Evolutionary conservation across 768 basidiomycete species (phyloP), one percentile per base, ranked within the genome.

Genomic region (Leccinum obscurum): DNA sequence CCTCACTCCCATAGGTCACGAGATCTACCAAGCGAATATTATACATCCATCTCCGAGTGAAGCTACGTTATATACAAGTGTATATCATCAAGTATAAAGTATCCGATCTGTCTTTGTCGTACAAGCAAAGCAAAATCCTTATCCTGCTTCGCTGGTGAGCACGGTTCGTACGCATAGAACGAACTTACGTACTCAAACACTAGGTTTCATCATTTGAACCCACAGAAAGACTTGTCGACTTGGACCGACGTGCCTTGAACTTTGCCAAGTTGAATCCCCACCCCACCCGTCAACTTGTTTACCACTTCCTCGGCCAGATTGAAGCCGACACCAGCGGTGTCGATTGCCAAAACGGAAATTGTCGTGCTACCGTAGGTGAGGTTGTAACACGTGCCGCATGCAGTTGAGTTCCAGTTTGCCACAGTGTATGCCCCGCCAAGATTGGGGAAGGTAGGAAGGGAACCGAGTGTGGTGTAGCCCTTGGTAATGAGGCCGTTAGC

Each of bases 401-500:
- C 24, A 15, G 49, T 24, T 22, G 49, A 50, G 24, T 50, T 50
- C 49, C 49, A 50, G 49, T 14, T 3, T 26, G 49, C 13, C 6
- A 50, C 49, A 17, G 49, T 50, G 26, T 50, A 26, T 5, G 49
- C 49, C 22, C 49, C 49, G 3, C 49, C 49, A 17, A 50, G 14
- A 17, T 50, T 15, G 24, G 49, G 49, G 24, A 50, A 50, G 14
- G 49, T 50, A 14, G 49, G 49, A 26, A 50, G 49, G 13, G 49
- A 50, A 3, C 72, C 71, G 52, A 77, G 68, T 8, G 74, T 76
- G 48, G 67, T 68, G 59, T 70, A 78, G 1, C 73, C 72, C 48
- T 68, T 15, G 55, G 56, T 65, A 3, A 66, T 50, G 46, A 77
- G 70, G 10, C 74, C 76, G 46, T 77, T 60, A 6, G 24, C 2